These are phyloP conservation scores for Saccharomyces hybrid DNA, from an alignment of 1,139 yeast genomes.

Conservation along the genomic window DNA sequence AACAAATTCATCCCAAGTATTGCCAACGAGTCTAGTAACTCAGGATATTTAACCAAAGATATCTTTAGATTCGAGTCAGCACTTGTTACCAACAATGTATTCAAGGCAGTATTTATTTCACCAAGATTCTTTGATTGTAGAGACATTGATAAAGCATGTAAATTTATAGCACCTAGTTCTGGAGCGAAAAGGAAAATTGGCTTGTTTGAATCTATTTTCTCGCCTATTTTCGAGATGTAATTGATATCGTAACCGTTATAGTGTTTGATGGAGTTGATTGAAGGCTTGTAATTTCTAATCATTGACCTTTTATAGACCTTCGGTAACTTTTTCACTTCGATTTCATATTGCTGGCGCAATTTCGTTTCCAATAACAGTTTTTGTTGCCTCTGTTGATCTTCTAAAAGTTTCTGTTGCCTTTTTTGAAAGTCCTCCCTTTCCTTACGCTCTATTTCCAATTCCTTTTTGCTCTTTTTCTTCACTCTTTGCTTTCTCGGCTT, in stretches of 20 bases:
- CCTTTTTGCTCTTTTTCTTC: conserved; percentile 33
- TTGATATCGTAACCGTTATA: conserved; percentile 69
- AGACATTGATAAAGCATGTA: conserved; percentile 76
- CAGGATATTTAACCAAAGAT: conserved; percentile 57
- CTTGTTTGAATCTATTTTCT: conserved; percentile 70
- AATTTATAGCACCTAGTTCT: conserved; percentile 74
- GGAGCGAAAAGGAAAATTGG: conserved; percentile 87
- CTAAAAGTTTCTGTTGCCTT: conserved; percentile 28
- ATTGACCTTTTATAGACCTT: conserved; percentile 40
- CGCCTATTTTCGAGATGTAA: conserved; percentile 60
- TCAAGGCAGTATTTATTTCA: conserved; percentile 69
- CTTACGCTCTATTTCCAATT: conserved; percentile 27
- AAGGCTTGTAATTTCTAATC: conserved; percentile 61
- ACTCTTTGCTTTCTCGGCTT: conserved; percentile 30
- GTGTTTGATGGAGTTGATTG: conserved; percentile 46
- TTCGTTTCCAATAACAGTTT: conserved; percentile 28
- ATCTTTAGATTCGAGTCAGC: conserved; percentile 66
- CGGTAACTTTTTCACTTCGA: conserved; percentile 28
- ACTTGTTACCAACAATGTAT: conserved; percentile 72
- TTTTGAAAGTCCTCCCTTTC: conserved; percentile 26
- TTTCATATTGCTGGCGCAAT: conserved; percentile 22
- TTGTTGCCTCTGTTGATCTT: conserved; percentile 29
- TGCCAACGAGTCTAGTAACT: conserved; percentile 54
- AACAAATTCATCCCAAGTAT: conserved; percentile 47
- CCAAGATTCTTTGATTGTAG: conserved; percentile 51